Percentiles rank a stretch among this genome's conserved stretches.
phyloP scores from a whole-genome alignment of 306 rosid genomes.

The Pterocarpus santalinus region DNA sequence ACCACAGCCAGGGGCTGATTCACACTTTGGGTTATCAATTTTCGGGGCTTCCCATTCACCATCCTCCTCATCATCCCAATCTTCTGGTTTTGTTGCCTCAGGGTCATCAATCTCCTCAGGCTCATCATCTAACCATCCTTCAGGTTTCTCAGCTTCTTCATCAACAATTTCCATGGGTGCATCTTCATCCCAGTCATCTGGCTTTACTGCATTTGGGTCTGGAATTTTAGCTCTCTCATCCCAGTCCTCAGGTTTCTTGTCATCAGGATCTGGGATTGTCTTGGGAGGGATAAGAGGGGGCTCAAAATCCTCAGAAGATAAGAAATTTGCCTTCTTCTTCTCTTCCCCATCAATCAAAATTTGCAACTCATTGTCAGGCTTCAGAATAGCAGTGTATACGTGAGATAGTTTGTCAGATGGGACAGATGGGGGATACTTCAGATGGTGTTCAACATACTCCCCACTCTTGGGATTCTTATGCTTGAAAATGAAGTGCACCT shows the following conservation, averaged over 20 bases:
- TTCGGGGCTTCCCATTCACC: slow-evolving; percentile 96
- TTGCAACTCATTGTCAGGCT: slow-evolving; percentile 60
- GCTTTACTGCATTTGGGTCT: slow-evolving; percentile 88
- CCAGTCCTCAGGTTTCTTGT: slow-evolving; percentile 97
- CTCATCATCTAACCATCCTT: slow-evolving; percentile 98
- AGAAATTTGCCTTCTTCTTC: slow-evolving; percentile 64
- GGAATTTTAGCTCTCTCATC: slow-evolving; percentile 94
- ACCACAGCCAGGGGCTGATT: slow-evolving; percentile 87
- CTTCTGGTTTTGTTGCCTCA: slow-evolving; percentile 90
- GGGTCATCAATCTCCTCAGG: slow-evolving; percentile 97
- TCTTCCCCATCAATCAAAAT: slow-evolving; percentile 66
- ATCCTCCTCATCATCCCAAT: slow-evolving; percentile 97
- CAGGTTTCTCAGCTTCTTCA: slow-evolving; percentile 93
- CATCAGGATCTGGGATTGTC: slow-evolving; percentile 92
- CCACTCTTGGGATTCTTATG: slow-evolving; percentile 95
- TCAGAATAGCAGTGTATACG: slow-evolving; percentile 86
- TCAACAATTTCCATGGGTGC: slow-evolving; percentile 92
- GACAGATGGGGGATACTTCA: slow-evolving; percentile 85
- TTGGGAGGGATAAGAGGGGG: slow-evolving; percentile 88
- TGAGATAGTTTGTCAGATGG: slow-evolving; percentile 91
- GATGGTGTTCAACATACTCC: slow-evolving; percentile 89
- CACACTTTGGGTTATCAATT: slow-evolving; percentile 78
- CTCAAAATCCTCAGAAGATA: slow-evolving; percentile 85
- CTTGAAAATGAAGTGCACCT: slow-evolving; percentile 96
- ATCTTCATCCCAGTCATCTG: slow-evolving; percentile 99